Conservation (phyloP, 1,139 yeast genomes). For the Scheffersomyces parashehatae region DNA sequence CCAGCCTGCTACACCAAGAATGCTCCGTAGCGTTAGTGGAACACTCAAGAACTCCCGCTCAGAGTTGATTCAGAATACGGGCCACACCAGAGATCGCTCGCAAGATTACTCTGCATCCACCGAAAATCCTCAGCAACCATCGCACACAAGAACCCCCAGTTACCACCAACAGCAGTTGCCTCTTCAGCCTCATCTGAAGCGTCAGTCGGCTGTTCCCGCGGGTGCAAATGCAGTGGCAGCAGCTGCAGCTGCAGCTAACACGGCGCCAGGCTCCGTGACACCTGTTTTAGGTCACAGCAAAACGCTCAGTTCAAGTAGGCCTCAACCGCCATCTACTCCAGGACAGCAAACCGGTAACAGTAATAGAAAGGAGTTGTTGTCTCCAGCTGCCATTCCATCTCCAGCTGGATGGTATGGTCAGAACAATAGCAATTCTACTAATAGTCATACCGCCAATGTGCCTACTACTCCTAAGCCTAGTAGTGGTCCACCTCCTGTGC, state of each 20-base stretch:
- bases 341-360: conserved; percentile 3
- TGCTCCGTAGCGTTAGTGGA: conserved; percentile 61
- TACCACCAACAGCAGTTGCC: conserved; percentile 11
- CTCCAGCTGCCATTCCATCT: conserved; percentile 25
- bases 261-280: conserved; percentile 21
- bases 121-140: conserved; percentile 6
- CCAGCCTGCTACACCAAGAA: conserved; percentile 76
- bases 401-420: conserved; percentile 8
- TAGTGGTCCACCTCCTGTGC: background rate
- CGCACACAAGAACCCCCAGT: conserved; percentile 24
- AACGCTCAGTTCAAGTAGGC: conserved; percentile 3
- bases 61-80: conserved; percentile 5
- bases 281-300: conserved; percentile 6
- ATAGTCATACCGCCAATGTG: background rate
- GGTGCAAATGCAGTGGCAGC: conserved; percentile 8
- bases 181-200: conserved; percentile 12
- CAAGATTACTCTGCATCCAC: conserved; percentile 13
- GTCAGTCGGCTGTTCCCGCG: conserved; percentile 7
- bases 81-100: conserved; percentile 14
- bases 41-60: conserved; percentile 26
- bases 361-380: conserved; percentile 19
- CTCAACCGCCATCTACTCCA: conserved; percentile 10
- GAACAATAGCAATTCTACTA: background rate
- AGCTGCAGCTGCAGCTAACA: conserved; percentile 9
- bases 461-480: conserved; percentile 1